Base-by-base conservation (phyloP, 1,284 basidiomycete species). In the Cutaneotrichosporon sp. region DNA sequence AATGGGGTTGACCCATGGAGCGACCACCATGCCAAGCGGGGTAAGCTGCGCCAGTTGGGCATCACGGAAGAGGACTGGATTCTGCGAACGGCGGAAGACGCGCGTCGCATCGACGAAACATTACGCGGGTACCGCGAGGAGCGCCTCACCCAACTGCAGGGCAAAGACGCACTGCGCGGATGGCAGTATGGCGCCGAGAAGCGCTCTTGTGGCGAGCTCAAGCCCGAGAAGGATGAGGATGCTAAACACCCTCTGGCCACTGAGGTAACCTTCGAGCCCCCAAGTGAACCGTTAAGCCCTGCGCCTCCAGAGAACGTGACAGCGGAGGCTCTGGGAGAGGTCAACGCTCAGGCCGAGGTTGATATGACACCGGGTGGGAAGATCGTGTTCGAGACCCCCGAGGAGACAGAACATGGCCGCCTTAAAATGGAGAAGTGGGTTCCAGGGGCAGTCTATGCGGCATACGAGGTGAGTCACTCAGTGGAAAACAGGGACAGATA, bases 1-100 rank as follows among this genome's bases (percentile, higher is more conserved):
- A 80, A 80, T 16, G 91, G 90, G 0, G 81, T 82, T 73, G 87
- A 88, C 10, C 91, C 91, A 0, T 93, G 85, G 74, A 85, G 84
- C 57, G 87, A 90, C 61, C 86, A 86, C 0, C 75, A 86, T 51
- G 89, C 87, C 56, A 71, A 74, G 52, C 66, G 73, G 11, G 60
- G 66, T 11, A 66, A 61, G 51, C 56, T 77, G 37, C 49, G 63
- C 34, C 54, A 84, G 11, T 84, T 88, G 51, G 87, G 87, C 0
- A 80, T 91, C 11, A 84, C 81, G 26, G 84, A 84, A 65, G 86
- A 91, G 63, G 91, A 92, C 65, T 96, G 90, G 90, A 91, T 94
- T 85, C 78, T 76, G 61, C 80, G 86, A 66, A 84, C 84, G 51
- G 86, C 90, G 2, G 78, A 78, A 64, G 80, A 84, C 27, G 81